Conservation (phyloP, 176 grass and related monocot species). For the Carex pumila region DNA sequence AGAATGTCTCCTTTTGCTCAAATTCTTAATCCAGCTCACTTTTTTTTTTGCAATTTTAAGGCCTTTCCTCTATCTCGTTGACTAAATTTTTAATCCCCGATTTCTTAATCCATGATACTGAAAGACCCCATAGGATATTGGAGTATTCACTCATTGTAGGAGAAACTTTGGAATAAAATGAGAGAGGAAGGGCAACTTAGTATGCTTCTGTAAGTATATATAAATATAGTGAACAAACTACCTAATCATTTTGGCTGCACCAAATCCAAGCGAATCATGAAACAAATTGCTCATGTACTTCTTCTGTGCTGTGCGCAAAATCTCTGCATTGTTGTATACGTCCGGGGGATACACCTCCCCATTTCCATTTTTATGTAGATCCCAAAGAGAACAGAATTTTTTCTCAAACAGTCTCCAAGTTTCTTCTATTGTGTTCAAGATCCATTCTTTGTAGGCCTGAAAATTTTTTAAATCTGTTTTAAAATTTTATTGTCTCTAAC, state of each 20-base stretch:
- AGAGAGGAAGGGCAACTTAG: neutral
- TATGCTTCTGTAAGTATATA: neutral
- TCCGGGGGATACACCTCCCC: constrained; percentile 61
- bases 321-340: constrained; percentile 65
- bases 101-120: neutral
- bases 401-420: constrained; percentile 65
- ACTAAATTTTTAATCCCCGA: neutral
- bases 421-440: constrained; percentile 56
- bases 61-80: neutral
- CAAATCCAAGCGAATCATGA: constrained; percentile 94
- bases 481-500: neutral
- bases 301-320: constrained; percentile 47
- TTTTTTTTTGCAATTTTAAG: neutral
- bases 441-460: constrained; percentile 72
- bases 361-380: constrained; percentile 65
- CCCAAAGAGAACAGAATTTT: constrained; percentile 74
- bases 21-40: neutral
- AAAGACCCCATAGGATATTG: neutral
- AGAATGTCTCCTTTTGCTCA: neutral
- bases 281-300: constrained; percentile 75
- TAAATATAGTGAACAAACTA: constrained; percentile 16
- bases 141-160: neutral
- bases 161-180: neutral
- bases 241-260: constrained; percentile 97
- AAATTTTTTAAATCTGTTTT: neutral